These are phyloP conservation scores for Areca catechu DNA, from an alignment of 176 grass and related monocot genomes.

Conservation along the genomic window DNA sequence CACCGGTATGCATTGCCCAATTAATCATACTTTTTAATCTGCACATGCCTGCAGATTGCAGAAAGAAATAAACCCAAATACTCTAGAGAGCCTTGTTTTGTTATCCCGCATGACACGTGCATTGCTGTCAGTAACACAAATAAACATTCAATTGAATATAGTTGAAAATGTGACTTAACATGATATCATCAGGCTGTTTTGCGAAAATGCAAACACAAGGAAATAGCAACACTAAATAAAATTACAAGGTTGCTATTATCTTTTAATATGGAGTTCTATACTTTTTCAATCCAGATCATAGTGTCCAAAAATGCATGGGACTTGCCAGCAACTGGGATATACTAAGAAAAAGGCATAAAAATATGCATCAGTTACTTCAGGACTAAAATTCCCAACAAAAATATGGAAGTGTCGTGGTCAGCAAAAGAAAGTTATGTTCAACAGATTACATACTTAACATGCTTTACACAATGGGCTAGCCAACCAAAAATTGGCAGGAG, in stretches of 20 bases:
- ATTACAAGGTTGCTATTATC: too few relatives aligned
- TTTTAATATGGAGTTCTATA: too few relatives aligned
- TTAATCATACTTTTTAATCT: too few relatives aligned
- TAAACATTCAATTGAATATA: neutral
- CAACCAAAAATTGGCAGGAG: constrained; percentile 1
- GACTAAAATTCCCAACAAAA: constrained; percentile 93
- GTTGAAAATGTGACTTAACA: neutral
- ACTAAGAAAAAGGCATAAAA: constrained; percentile 84
- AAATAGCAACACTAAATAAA: neutral
- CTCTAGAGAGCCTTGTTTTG: constrained; percentile 81
- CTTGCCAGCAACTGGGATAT: constrained; percentile 86
- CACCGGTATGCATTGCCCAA: too few relatives aligned
- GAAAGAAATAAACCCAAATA: constrained; percentile 87
- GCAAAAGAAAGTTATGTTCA: constrained; percentile 24
- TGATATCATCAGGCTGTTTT: too few relatives aligned
- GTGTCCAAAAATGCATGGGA: constrained; percentile 27
- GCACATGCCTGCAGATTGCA: constrained; percentile 57
- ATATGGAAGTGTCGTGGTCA: constrained; percentile 83
- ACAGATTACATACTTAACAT: constrained; percentile 10
- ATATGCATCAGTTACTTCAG: constrained; percentile 81
- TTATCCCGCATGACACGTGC: constrained; percentile 91
- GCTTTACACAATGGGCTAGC: constrained; percentile 12
- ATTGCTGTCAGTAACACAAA: constrained; percentile 30
- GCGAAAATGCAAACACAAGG: too few relatives aligned
- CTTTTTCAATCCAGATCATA: constrained; percentile 8